phyloP scores from a whole-genome alignment of 78 protist species.

The Trichosphaerium sp. region DNA sequence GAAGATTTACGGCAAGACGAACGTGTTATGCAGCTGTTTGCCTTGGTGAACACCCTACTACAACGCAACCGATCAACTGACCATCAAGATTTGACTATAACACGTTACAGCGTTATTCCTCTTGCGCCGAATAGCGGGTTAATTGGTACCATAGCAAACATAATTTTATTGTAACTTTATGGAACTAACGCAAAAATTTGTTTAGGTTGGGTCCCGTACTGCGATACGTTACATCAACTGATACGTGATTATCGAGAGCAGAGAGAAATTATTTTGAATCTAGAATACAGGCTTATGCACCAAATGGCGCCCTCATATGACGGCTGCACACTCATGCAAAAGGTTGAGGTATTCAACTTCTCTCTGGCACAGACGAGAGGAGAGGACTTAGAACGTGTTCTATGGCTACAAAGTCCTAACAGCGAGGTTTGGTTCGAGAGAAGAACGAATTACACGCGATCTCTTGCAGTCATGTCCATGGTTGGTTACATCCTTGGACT shows the following conservation, averaged over 20 bases:
- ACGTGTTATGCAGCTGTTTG: constrained; percentile 95
- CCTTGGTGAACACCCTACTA: constrained; percentile 92
- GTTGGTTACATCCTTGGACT: constrained; percentile 87
- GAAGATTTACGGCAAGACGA: constrained; percentile 97
- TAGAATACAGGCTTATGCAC: constrained; percentile 77
- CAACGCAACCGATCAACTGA: constrained; percentile 56
- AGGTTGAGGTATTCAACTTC: constrained; percentile 88
- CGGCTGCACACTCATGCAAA: constrained; percentile 76
- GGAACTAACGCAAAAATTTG: too few species aligned
- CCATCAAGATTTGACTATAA: constrained; percentile 35
- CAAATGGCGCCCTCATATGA: constrained; percentile 81
- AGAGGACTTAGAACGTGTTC: constrained; percentile 78
- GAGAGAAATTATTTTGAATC: not conserved
- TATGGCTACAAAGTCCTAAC: constrained; percentile 78
- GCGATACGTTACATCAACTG: constrained; percentile 87
- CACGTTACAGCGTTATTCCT: constrained; percentile 79
- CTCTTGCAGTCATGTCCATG: constrained; percentile 90
- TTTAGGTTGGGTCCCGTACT: constrained; percentile 83
- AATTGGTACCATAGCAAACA: constrained; percentile 58
- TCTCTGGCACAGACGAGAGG: constrained; percentile 85
- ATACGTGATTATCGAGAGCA: constrained; percentile 71
- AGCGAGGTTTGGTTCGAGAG: constrained; percentile 81
- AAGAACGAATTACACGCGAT: constrained; percentile 75
- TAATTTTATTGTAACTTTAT: constrained; percentile 67
- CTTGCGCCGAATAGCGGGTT: constrained; percentile 75